These are phyloP conservation scores for Phylloboletellus chloephorus DNA, from an alignment of 1,284 basidiomycete species.

Conservation along the genomic window DNA sequence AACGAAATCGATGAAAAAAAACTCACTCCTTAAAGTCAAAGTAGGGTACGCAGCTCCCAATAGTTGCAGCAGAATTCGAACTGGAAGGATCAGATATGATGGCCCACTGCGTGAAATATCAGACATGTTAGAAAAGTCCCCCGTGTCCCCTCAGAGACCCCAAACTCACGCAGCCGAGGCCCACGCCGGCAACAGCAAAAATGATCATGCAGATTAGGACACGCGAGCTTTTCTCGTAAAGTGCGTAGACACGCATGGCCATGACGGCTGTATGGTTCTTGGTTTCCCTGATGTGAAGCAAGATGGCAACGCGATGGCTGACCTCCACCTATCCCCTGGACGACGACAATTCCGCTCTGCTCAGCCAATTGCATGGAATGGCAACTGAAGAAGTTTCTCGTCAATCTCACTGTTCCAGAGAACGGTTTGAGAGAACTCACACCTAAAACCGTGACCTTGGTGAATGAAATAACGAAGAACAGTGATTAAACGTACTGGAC, in stretches of 20 bases:
- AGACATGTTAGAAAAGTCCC: slow-evolving; percentile 1
- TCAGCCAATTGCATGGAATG: background rate
- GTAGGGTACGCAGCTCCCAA: background rate
- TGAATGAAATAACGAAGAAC: background rate
- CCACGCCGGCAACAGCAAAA: slow-evolving; percentile 3
- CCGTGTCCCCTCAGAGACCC: background rate
- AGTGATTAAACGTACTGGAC: slow-evolving; percentile 3
- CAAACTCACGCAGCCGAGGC: slow-evolving; percentile 20
- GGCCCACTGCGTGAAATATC: slow-evolving; percentile 5
- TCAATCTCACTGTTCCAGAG: background rate
- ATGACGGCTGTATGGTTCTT: slow-evolving; percentile 22
- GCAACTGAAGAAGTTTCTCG: slow-evolving; percentile 5
- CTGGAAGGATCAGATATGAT: background rate
- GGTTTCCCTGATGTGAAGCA: slow-evolving; percentile 19
- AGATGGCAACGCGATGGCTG: background rate
- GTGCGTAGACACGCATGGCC: slow-evolving; percentile 29
- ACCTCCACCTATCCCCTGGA: slow-evolving; percentile 14
- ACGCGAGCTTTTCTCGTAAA: slow-evolving; percentile 22
- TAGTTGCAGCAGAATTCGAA: fast-evolving
- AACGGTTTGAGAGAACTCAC: slow-evolving; percentile 8
- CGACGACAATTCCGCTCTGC: slow-evolving; percentile 3
- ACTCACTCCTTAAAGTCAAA: slow-evolving; percentile 1
- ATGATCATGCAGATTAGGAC: slow-evolving; percentile 15
- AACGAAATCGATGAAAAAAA: background rate
- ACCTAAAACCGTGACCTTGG: slow-evolving; percentile 1